A percentile compares a stretch with the other conserved stretches of the same genome.
These are phyloP conservation scores for Lantana camara DNA, from an alignment of 257 asterid species.

Conservation along the genomic window DNA sequence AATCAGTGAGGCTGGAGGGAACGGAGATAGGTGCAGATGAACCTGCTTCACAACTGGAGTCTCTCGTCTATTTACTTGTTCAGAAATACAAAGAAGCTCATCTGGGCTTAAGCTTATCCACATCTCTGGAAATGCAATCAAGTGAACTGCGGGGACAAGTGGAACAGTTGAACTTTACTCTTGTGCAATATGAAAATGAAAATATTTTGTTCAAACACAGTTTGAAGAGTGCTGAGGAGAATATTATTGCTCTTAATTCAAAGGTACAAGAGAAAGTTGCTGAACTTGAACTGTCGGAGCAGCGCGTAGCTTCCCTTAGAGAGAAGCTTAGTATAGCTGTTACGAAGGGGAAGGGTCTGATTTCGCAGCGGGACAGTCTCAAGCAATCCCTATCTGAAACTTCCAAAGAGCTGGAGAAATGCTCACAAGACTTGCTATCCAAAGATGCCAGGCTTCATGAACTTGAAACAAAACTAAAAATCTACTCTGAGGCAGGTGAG, in stretches of 20 bases:
- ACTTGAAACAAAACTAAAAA: constrained; percentile 79
- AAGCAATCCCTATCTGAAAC: constrained; percentile 85
- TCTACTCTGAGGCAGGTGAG: constrained; percentile 93
- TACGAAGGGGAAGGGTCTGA: constrained; percentile 93
- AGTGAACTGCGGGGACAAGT: constrained; percentile 56
- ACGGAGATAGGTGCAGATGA: constrained; percentile 38
- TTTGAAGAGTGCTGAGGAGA: constrained; percentile 61
- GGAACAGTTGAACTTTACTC: constrained; percentile 52
- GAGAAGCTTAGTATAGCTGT: constrained; percentile 98
- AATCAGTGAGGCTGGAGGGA: constrained; percentile 55
- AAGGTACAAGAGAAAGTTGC: constrained; percentile 62
- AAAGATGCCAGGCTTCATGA: constrained; percentile 79
- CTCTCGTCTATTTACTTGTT: constrained; percentile 58
- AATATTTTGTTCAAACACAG: constrained; percentile 61
- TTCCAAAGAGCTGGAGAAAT: constrained; percentile 73
- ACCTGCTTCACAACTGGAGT: constrained; percentile 58
- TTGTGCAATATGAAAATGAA: constrained; percentile 66
- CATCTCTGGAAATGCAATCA: constrained; percentile 56
- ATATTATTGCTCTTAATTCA: constrained; percentile 45
- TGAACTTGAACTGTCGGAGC: constrained; percentile 93
- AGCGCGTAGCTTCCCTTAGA: constrained; percentile 82
- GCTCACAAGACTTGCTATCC: constrained; percentile 69
- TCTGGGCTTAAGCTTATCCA: constrained; percentile 48
- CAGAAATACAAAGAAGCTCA: constrained; percentile 62
- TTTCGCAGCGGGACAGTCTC: constrained; percentile 88